These are phyloP conservation scores for Aschersonia sp. DNA, from an alignment of 2,329 filamentous ascomycete genomes.

Conservation along the genomic window DNA sequence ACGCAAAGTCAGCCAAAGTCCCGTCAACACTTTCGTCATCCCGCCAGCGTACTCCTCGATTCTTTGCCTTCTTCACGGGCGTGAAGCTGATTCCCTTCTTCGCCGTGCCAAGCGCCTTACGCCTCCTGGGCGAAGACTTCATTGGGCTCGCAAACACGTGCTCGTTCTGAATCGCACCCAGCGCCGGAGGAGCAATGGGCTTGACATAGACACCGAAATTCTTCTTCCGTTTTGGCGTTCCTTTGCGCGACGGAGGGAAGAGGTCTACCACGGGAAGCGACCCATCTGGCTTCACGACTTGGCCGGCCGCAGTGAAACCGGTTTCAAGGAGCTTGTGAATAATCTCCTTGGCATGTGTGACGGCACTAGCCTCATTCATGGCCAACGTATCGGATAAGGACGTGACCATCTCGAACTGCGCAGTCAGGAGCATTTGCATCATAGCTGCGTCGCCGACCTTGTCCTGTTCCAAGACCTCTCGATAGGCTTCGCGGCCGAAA, in stretches of 20 bases:
- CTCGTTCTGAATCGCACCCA: slow-evolving; percentile 19
- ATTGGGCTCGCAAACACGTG: slow-evolving; percentile 33
- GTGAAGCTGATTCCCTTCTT: slow-evolving; percentile 69
- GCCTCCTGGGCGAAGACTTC: slow-evolving; percentile 67
- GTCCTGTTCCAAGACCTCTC: slow-evolving; percentile 70
- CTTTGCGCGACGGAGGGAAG: slow-evolving; percentile 54
- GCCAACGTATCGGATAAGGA: slow-evolving; percentile 68
- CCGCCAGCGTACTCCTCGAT: slow-evolving; percentile 78
- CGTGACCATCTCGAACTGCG: slow-evolving; percentile 82
- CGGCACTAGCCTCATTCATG: slow-evolving; percentile 73
- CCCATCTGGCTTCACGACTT: slow-evolving; percentile 84
- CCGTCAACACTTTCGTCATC: slow-evolving; percentile 79
- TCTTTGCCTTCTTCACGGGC: slow-evolving; percentile 61
- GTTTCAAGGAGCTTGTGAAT: slow-evolving; percentile 65
- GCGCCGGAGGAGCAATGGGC: slow-evolving; percentile 28
- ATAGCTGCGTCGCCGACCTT: slow-evolving; percentile 63
- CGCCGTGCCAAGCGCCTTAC: slow-evolving; percentile 43
- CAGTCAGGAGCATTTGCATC: slow-evolving; percentile 70
- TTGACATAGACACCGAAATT: slow-evolving; percentile 23
- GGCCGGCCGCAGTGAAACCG: slow-evolving; percentile 59
- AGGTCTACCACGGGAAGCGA: slow-evolving; percentile 43
- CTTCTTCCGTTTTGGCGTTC: slow-evolving; percentile 66
- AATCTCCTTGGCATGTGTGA: slow-evolving; percentile 62
- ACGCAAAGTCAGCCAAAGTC: slow-evolving; percentile 76
- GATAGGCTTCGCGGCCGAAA: slow-evolving; percentile 66